phyloP scores from a whole-genome alignment of 306 rosid genomes.

The Rosa multiflora region DNA sequence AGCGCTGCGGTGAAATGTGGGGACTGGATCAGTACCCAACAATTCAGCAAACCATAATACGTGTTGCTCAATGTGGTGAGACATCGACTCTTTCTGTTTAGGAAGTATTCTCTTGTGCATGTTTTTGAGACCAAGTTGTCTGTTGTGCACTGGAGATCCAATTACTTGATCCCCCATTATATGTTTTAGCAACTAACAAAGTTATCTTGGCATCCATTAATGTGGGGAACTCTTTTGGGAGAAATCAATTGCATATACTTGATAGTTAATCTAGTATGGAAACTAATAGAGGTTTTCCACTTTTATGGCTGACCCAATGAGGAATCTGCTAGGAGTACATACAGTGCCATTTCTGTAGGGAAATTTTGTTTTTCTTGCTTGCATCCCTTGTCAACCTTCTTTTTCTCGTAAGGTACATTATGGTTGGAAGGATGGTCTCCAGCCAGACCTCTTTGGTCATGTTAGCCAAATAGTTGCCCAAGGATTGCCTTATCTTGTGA shows the following conservation, averaged over 20 bases:
- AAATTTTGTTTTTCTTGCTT: neutral
- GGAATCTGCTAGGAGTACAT: neutral
- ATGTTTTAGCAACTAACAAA: neutral
- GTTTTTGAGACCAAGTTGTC: neutral
- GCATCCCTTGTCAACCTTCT: neutral
- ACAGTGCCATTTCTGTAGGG: neutral
- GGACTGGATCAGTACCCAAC: constrained; percentile 62
- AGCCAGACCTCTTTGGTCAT: neutral
- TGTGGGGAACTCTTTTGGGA: too few relatives aligned
- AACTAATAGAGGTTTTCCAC: neutral
- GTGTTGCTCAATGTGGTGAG: constrained; percentile 80
- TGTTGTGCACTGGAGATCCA: neutral
- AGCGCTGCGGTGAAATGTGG: constrained; percentile 66
- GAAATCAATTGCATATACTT: neutral
- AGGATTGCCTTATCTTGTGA: neutral
- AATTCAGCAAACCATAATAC: constrained; percentile 56
- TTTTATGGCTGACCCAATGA: neutral
- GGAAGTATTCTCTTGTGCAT: neutral
- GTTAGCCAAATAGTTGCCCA: neutral
- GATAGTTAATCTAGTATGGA: neutral
- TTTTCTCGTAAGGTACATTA: too few relatives aligned
- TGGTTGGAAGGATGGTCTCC: too few relatives aligned
- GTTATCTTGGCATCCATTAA: too few relatives aligned
- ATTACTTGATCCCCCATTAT: neutral
- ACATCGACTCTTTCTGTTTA: constrained; percentile 16